phyloP scores from a whole-genome alignment of 495 filamentous ascomycete genomes.

The Chaetomium tenue region DNA sequence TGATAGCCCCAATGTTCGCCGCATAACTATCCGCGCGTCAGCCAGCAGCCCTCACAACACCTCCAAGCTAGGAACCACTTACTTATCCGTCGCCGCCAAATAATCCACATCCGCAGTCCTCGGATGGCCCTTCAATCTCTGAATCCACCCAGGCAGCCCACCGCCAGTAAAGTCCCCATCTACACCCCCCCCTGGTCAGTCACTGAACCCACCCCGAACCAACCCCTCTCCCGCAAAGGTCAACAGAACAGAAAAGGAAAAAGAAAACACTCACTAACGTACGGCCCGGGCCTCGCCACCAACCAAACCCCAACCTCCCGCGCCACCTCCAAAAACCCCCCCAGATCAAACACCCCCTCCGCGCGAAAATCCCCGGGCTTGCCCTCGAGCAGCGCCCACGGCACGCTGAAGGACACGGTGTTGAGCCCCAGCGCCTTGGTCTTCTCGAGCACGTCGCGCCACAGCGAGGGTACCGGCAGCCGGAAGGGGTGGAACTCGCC shows the following conservation, averaged over 20 bases:
- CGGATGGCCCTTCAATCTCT: constrained; percentile 60
- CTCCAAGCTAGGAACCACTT: constrained; percentile 22
- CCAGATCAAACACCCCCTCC: constrained; percentile 65
- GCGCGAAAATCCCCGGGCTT: constrained; percentile 65
- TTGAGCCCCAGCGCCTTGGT: constrained; percentile 76
- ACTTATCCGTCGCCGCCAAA: constrained; percentile 63
- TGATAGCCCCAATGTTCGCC: constrained; percentile 54
- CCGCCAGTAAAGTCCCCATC: constrained; percentile 53
- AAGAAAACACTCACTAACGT: constrained; percentile 28
- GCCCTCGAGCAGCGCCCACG: constrained; percentile 81
- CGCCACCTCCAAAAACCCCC: constrained; percentile 72
- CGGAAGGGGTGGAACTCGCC: constrained; percentile 75
- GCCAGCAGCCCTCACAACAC: background rate
- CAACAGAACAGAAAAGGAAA: background rate
- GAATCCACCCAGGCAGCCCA: constrained; percentile 48
- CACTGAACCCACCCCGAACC: background rate
- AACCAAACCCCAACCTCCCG: constrained; percentile 68
- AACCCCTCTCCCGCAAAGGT: too few relatives aligned
- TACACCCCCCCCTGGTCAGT: background rate
- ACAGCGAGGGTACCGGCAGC: constrained; percentile 69
- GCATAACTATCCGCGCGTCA: constrained; percentile 41
- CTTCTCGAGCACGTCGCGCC: constrained; percentile 76
- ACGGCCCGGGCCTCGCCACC: constrained; percentile 63
- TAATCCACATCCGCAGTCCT: constrained; percentile 60
- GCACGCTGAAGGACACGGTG: constrained; percentile 69